Evolutionary conservation across 140 eudicot species (phyloP).

Genomic region (Ambrosia hybrid): DNA sequence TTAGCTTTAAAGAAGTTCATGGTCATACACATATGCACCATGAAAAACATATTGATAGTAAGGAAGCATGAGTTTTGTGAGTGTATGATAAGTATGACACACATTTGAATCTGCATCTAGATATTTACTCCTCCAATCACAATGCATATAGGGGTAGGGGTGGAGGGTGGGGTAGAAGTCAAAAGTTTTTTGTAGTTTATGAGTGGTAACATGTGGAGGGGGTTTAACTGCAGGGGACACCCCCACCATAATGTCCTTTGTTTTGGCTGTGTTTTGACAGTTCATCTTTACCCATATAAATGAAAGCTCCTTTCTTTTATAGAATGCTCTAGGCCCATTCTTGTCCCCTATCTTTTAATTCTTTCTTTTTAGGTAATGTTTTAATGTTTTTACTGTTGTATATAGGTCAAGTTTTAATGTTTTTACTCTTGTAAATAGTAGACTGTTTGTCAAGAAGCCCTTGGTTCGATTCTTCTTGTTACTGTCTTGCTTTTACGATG

Average conservation of each 20-base stretch:
- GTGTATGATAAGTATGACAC: neutral
- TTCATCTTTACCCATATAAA: constrained; percentile 40
- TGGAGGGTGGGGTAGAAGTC: constrained; percentile 24
- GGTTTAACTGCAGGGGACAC: constrained; percentile 25
- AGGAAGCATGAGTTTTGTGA: neutral
- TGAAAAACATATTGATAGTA: neutral
- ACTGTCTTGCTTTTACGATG: no score
- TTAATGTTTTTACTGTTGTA: neutral
- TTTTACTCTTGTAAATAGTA: no score
- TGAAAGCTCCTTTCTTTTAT: constrained; percentile 24
- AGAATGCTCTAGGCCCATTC: constrained; percentile 27
- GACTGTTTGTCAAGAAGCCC: no score
- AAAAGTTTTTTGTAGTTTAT: constrained; percentile 35
- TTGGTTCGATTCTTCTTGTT: no score
- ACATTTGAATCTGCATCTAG: neutral
- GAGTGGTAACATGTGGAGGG: constrained; percentile 44
- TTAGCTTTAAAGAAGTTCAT: no score
- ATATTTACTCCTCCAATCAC: neutral
- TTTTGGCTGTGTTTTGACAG: constrained; percentile 35
- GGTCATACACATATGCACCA: no score
- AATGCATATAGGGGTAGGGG: neutral
- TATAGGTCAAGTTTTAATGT: no score
- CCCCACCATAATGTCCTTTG: constrained; percentile 31
- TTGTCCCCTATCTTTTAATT: constrained; percentile 2
- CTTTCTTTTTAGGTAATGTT: neutral